Conservation (phyloP, 2,329 filamentous ascomycete genomes). For the Fusarium nurragi region DNA sequence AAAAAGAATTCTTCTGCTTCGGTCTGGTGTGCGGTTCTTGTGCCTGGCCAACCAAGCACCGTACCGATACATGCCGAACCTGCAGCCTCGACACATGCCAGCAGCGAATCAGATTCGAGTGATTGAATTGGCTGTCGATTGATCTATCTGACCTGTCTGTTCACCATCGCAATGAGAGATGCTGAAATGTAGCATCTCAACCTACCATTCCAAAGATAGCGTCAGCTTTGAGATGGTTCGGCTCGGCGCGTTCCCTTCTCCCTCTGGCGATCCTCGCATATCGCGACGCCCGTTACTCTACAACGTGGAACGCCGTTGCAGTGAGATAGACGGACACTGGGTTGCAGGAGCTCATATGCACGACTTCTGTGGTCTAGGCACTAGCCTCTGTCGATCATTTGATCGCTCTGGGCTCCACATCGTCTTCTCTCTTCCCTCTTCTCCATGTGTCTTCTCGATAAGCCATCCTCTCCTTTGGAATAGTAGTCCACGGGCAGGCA, state of each 20-base stretch:
- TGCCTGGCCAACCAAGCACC: conserved; percentile 5
- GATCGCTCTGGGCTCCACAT: conserved; percentile 14
- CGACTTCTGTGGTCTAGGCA: conserved; percentile 8
- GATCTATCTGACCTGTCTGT: conserved; percentile 12
- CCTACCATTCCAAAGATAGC: background rate
- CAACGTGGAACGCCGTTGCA: conserved; percentile 22
- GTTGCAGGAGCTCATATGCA: conserved; percentile 7
- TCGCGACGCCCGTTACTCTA: conserved; percentile 1
- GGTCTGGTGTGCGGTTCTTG: background rate
- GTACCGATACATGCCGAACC: background rate
- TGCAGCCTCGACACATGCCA: conserved; percentile 2
- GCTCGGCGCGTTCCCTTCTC: conserved; percentile 32
- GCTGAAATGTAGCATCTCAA: background rate
- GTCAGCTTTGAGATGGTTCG: conserved; percentile 16
- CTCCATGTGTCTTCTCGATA: conserved; percentile 6
- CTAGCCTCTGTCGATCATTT: conserved; percentile 10
- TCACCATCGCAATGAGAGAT: conserved; percentile 1
- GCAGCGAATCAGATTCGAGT: conserved; percentile 1
- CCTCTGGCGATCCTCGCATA: conserved; percentile 13
- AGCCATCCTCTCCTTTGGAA: conserved; percentile 21
- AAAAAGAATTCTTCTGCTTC: conserved; percentile 4
- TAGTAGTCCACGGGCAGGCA: background rate
- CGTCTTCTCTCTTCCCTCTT: conserved; percentile 18
- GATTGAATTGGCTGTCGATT: background rate
- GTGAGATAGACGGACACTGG: conserved; percentile 8